phyloP scores from a whole-genome alignment of 1,284 basidiomycete genomes.

The Tremellales sp. region DNA sequence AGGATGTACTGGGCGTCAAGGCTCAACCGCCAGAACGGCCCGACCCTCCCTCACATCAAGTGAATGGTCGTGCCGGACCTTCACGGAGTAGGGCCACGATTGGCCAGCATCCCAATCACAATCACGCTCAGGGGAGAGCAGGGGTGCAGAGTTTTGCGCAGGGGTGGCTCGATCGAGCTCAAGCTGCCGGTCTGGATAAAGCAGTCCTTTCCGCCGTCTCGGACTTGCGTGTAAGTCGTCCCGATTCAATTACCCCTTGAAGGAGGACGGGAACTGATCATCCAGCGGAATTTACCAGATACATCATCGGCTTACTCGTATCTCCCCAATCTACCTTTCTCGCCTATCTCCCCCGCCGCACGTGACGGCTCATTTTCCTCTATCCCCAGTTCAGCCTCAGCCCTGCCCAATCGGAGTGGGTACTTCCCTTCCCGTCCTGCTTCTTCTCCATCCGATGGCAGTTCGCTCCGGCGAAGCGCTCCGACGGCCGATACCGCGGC shows the following conservation, averaged over 20 bases:
- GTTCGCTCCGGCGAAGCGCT: slow-evolving; percentile 4
- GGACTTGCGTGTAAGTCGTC: slow-evolving; percentile 38
- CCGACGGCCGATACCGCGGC: slow-evolving; percentile 19
- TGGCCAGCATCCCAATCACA: not conserved
- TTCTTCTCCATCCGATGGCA: not conserved
- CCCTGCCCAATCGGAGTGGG: slow-evolving; percentile 20
- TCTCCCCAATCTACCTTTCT: slow-evolving; percentile 37
- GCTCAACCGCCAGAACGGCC: slow-evolving; percentile 15
- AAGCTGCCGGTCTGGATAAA: slow-evolving; percentile 48
- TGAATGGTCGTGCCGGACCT: not conserved
- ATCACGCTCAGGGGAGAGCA: slow-evolving; percentile 1
- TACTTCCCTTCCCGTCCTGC: not conserved
- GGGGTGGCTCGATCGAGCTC: slow-evolving; percentile 46
- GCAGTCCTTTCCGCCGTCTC: slow-evolving; percentile 45
- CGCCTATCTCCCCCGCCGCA: slow-evolving; percentile 17
- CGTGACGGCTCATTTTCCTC: slow-evolving; percentile 28
- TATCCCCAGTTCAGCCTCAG: slow-evolving; percentile 24
- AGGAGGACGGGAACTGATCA: not conserved
- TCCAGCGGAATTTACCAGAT: slow-evolving; percentile 76
- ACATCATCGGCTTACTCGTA: slow-evolving; percentile 40
- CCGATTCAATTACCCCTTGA: not conserved
- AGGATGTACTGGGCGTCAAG: slow-evolving; percentile 66
- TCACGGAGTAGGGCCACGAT: slow-evolving; percentile 11
- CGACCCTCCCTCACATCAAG: not conserved
- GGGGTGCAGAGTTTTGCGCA: slow-evolving; percentile 41